Base-by-base conservation (phyloP, 2,329 filamentous ascomycete genomes). In the Tolypocladium capitatum region DNA sequence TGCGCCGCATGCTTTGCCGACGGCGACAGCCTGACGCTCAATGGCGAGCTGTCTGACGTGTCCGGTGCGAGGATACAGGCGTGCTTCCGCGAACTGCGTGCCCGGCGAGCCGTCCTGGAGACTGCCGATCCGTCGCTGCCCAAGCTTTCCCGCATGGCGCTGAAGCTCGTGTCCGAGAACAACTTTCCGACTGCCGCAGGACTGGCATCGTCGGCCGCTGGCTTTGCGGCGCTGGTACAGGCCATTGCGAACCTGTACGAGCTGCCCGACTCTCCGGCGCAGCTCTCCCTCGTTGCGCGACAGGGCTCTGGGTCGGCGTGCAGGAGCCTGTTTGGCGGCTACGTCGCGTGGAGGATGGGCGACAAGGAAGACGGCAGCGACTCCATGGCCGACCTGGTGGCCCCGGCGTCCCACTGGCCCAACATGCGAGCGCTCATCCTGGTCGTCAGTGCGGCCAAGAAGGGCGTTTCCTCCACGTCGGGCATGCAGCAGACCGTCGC, bases 141-240 rank as follows among this genome's bases (percentile, higher is more conserved):
- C 40, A 87, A 86, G 66, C 80, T 98, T 49, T 86, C 88, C 11
- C 63, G 74, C 46, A 74, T 85, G 59, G 81, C 86, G 32, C 80
- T 98, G 52, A 85, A 83, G 58, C 83, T 98, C 55, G 89, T 96
- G 48, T 92, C 86, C 49, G 86, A 92, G 72, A 98, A 98, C 77
- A 98, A 98, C 76, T 98, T 98, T 76, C 92, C 92, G 53, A 98
- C 92, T 2, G 92, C 92, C 27, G 92, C 92, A 5, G 92, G 92
- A 7, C 81, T 98, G 16, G 82, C 83, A 4, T 83, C 78, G 18
- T 85, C 81, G 0, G 82, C 81, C 1, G 81, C 81, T 1, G 81
- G 81, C 5, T 84, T 84, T 53, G 81, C 81, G 3, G 81, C 81
- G 20, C 69, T 84, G 6, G 81, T 97, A 20, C 80, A 89, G 49